Base-by-base conservation (phyloP, 2,329 filamentous ascomycete genomes). In the Diplocarpon rosae region DNA sequence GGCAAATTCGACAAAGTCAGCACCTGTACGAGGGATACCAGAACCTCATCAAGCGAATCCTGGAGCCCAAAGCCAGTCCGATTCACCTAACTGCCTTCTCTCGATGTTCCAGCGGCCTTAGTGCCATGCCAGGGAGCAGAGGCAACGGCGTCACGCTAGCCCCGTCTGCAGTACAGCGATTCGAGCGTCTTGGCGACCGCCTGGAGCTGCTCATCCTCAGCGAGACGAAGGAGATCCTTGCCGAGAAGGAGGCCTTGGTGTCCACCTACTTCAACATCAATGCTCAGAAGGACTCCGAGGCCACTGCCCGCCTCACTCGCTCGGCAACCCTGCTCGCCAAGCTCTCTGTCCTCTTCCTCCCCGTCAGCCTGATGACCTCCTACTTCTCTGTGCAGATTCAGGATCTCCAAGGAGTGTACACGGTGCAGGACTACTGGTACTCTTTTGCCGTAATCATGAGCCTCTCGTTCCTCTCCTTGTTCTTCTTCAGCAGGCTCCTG, bases 191-290 rank as follows among this genome's bases (percentile, higher is more conserved):
- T 2, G 68, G 70, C 48, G 74, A 80, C 53, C 69, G 75, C 35
- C 69, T 81, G 43, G 66, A 73, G 44, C 65, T 79, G 33, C 71
- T 81, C 39, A 78, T 80, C 48, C 60, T 82, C 33, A 75, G 70
- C 53, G 75, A 78, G 46, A 77, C 80, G 20, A 66, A 74, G 40
- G 77, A 79, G 54, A 76, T 76, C 46, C 62, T 86, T 16, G 75
- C 75, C 24, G 82, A 86, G 61, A 86, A 85, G 58, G 78, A 81
- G 20, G 76, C 77, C 0, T 65, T 88, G 20, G 79, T 83, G 3
- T 74, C 75, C 50, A 76, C 85, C 59, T 86, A 86, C 60, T 87
- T 87, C 69, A 85, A 83, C 60, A 71, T 88, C 51, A 85, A 83
- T 46, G 77, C 82, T 14, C 77, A 86, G 56, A 85, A 83, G 59